phyloP scores from a whole-genome alignment of 345 rosid genomes.

The Lepidium didymum region DNA sequence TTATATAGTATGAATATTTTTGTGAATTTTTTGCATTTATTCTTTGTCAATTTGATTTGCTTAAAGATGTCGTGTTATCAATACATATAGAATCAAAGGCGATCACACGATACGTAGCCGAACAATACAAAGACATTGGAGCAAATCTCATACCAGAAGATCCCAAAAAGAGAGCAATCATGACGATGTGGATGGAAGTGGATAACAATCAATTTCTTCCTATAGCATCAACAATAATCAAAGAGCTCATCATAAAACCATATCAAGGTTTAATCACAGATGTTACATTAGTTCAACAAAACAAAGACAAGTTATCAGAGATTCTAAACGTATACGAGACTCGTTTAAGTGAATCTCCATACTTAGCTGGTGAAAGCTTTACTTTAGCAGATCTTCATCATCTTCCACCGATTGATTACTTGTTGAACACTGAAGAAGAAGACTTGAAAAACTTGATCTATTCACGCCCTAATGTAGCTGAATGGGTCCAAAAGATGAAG shows the following conservation, averaged over 20 bases:
- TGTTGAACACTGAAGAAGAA: neutral
- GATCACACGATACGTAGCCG: constrained; percentile 27
- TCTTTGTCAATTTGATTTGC: neutral
- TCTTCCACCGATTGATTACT: constrained; percentile 3
- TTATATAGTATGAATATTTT: too few species aligned
- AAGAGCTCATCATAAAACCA: constrained; percentile 22
- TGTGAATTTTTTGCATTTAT: too few species aligned
- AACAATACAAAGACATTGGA: constrained; percentile 22
- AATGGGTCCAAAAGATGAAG: constrained; percentile 11
- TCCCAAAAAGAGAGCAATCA: neutral
- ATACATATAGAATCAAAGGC: constrained; percentile 31
- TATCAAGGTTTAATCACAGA: constrained; percentile 16
- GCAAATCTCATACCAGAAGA: constrained; percentile 9
- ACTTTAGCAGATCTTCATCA: constrained; percentile 18
- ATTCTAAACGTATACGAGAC: constrained; percentile 39
- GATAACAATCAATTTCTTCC: constrained; percentile 5
- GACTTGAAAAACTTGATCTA: neutral
- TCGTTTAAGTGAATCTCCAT: constrained; percentile 19
- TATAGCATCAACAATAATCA: constrained; percentile 7
- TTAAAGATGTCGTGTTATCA: neutral
- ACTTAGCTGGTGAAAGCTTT: constrained; percentile 10
- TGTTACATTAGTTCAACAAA: constrained; percentile 4
- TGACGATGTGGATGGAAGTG: constrained; percentile 9
- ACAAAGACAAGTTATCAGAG: constrained; percentile 22
- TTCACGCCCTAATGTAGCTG: constrained; percentile 1